Conservation (phyloP, 2,329 filamentous ascomycete genomes). For the Beauveria medogensis region DNA sequence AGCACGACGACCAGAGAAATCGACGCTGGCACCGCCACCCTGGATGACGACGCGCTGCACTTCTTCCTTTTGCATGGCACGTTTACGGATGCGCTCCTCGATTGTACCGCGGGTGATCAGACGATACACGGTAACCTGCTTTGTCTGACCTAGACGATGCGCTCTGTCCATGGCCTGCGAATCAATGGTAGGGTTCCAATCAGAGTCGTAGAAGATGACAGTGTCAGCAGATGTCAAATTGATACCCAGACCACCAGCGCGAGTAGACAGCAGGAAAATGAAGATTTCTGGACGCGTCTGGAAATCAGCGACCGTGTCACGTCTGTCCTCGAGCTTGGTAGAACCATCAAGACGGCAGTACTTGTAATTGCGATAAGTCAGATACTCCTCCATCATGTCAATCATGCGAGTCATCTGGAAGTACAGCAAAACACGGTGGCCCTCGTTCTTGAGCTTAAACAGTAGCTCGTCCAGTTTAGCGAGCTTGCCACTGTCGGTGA, state of each 20-base stretch:
- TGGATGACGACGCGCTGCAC: conserved; percentile 96
- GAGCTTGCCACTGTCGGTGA: conserved; percentile 94
- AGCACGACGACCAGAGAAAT: conserved; percentile 87
- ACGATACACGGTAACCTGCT: conserved; percentile 93
- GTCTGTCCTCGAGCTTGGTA: conserved; percentile 92
- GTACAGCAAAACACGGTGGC: conserved; percentile 90
- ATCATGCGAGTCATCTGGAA: conserved; percentile 99
- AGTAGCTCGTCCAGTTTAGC: conserved; percentile 83
- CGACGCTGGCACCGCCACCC: conserved; percentile 81
- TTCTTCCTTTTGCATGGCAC: conserved; percentile 95
- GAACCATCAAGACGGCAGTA: conserved; percentile 95
- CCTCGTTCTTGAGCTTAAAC: conserved; percentile 81
- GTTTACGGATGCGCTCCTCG: conserved; percentile 95
- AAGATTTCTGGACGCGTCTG: conserved; percentile 92
- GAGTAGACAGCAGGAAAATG: conserved; percentile 91
- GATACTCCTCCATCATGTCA: conserved; percentile 96
- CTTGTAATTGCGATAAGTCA: conserved; percentile 98
- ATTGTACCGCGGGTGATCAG: conserved; percentile 96
- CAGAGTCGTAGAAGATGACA: conserved; percentile 98
- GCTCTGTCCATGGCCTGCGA: conserved; percentile 98
- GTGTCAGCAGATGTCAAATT: conserved; percentile 95
- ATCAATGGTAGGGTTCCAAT: conserved; percentile 99
- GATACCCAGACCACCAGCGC: conserved; percentile 95
- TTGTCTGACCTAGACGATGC: conserved; percentile 92
- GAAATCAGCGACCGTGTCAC: conserved; percentile 95